These are phyloP conservation scores for Rhypophila decipiens DNA, from an alignment of 495 filamentous ascomycete genomes.

Conservation along the genomic window DNA sequence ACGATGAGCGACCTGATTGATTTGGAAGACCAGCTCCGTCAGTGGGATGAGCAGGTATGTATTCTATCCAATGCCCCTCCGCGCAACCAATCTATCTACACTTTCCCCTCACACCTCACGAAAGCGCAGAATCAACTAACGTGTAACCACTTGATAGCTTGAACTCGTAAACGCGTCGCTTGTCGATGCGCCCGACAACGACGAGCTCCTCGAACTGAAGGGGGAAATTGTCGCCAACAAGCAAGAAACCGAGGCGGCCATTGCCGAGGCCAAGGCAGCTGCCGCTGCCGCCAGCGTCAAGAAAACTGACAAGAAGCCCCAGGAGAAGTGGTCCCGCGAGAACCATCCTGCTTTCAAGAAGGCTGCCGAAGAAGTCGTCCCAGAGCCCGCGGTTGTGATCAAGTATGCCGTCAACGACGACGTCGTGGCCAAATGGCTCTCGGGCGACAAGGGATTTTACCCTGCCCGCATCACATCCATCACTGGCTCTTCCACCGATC, in stretches of 20 bases:
- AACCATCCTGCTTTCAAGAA: constrained; percentile 64
- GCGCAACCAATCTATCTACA: too few relatives aligned
- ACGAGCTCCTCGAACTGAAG: constrained; percentile 72
- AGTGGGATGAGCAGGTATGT: too few relatives aligned
- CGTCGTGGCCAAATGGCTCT: constrained; percentile 83
- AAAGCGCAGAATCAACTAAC: constrained; percentile 10
- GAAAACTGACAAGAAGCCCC: constrained; percentile 27
- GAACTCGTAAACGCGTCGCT: constrained; percentile 71
- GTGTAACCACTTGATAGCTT: constrained; percentile 50
- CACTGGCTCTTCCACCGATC: constrained; percentile 79
- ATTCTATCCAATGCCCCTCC: too few relatives aligned
- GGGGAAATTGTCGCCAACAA: constrained; percentile 81
- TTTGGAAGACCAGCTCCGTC: too few relatives aligned
- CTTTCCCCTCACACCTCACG: not conserved
- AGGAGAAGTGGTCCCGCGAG: constrained; percentile 68
- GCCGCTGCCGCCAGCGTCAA: constrained; percentile 36
- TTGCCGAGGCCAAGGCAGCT: constrained; percentile 65
- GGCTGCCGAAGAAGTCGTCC: constrained; percentile 26
- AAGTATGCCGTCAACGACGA: constrained; percentile 83
- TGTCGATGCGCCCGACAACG: constrained; percentile 76
- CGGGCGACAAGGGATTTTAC: constrained; percentile 87
- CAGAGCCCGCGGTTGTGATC: constrained; percentile 33
- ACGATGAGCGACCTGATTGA: too few relatives aligned
- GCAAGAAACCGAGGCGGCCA: constrained; percentile 65
- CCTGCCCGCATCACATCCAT: constrained; percentile 88